Evolutionary conservation across 345 rosid genomes (phyloP).

Genomic region (Sonneratia caseolaris): DNA sequence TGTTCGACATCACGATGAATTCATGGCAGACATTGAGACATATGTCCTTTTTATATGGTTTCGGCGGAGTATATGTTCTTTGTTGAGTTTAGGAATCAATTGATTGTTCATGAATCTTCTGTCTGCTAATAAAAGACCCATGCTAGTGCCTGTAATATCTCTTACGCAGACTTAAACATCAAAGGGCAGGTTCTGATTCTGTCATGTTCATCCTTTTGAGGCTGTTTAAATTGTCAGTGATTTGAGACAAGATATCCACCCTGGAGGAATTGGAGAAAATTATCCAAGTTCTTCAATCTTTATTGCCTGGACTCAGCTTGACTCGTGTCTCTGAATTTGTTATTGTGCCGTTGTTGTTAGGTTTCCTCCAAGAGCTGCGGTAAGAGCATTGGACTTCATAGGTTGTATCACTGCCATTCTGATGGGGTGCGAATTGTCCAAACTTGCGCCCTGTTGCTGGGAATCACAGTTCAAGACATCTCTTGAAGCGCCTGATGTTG

Average conservation of each 20-base stretch:
- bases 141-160: neutral
- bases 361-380: neutral
- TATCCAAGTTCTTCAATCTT: neutral
- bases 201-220: neutral
- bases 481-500: conserved; percentile 46
- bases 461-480: conserved; percentile 51
- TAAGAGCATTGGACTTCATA: neutral
- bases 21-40: neutral
- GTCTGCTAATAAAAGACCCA: neutral
- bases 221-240: neutral
- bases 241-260: neutral
- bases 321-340: neutral
- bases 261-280: neutral
- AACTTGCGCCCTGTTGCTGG: conserved; percentile 51
- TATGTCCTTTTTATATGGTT: neutral
- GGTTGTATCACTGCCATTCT: conserved; percentile 3
- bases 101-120: neutral
- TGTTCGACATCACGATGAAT: neutral
- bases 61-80: neutral
- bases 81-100: neutral
- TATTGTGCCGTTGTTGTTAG: neutral
- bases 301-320: neutral
- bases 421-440: conserved; percentile 67
- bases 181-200: neutral
- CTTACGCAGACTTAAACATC: neutral